These are phyloP conservation scores for Pueraria montana DNA, from an alignment of 306 rosid genomes.

Conservation along the genomic window DNA sequence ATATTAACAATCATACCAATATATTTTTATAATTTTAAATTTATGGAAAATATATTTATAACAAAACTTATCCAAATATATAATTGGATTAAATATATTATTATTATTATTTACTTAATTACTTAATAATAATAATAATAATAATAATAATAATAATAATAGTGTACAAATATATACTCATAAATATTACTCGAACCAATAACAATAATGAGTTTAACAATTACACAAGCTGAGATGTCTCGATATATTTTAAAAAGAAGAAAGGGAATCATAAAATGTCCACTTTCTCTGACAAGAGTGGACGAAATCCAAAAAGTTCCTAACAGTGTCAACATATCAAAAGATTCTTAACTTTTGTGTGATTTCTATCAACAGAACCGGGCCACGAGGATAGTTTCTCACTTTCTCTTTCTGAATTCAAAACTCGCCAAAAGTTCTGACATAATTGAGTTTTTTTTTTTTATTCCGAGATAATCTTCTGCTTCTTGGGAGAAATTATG, in stretches of 20 bases:
- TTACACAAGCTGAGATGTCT: background rate
- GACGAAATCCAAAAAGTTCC: constrained; percentile 31
- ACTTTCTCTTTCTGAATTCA: constrained; percentile 5
- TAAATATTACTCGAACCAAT: background rate
- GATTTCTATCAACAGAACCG: constrained; percentile 16
- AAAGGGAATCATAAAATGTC: constrained; percentile 19
- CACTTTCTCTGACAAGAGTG: constrained; percentile 27
- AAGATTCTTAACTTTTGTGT: constrained; percentile 33
- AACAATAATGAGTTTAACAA: background rate
- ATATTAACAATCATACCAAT: no score
- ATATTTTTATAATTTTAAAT: no score
- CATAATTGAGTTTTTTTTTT: background rate
- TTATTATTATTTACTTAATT: no score
- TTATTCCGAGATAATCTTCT: background rate
- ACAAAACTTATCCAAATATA: no score
- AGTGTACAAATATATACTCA: background rate
- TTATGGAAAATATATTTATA: no score
- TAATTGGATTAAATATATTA: no score
- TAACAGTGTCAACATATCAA: background rate
- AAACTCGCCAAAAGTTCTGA: background rate
- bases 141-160: background rate
- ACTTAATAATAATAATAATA: no score
- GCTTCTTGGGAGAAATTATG: background rate
- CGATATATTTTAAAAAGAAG: background rate
- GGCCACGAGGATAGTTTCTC: background rate